Evolutionary conservation across 176 grass and related monocot genomes (phyloP).

Genomic region (Aegilops tauschii): DNA sequence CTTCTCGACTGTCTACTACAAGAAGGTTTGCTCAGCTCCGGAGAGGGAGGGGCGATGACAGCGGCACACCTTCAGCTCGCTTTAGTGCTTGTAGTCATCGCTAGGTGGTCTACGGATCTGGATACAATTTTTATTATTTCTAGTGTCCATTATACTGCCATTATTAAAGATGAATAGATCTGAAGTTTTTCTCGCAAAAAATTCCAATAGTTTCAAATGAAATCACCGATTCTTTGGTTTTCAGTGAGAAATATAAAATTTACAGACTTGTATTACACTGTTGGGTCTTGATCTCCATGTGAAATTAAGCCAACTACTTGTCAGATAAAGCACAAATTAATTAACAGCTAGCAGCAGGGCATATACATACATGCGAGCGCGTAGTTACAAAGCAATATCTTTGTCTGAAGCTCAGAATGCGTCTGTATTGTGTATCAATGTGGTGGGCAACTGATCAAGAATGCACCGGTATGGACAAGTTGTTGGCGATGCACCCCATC

Average conservation of each 20-base stretch:
- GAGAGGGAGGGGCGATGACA: too few species aligned
- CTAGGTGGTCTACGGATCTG: too few species aligned
- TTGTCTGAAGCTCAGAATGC: neutral
- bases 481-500: constrained; percentile 63
- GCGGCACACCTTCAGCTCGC: too few species aligned
- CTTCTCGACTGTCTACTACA: too few species aligned
- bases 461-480: constrained; percentile 62
- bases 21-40: too few species aligned
- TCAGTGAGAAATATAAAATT: neutral
- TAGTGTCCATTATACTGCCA: too few species aligned
- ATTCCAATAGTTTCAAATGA: neutral
- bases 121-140: too few species aligned
- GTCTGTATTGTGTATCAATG: neutral
- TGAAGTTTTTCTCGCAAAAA: neutral
- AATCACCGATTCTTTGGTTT: constrained; percentile 11
- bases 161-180: too few species aligned
- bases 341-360: neutral
- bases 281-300: neutral
- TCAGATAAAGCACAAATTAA: constrained; percentile 2
- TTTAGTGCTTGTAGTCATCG: too few species aligned
- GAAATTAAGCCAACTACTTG: constrained; percentile 10
- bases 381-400: constrained; percentile 16
- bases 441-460: constrained; percentile 19
- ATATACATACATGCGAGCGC: neutral
- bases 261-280: constrained; percentile 24